These are phyloP conservation scores for Picea glauca DNA, from an alignment of 75 land plant species.

Conservation along the genomic window DNA sequence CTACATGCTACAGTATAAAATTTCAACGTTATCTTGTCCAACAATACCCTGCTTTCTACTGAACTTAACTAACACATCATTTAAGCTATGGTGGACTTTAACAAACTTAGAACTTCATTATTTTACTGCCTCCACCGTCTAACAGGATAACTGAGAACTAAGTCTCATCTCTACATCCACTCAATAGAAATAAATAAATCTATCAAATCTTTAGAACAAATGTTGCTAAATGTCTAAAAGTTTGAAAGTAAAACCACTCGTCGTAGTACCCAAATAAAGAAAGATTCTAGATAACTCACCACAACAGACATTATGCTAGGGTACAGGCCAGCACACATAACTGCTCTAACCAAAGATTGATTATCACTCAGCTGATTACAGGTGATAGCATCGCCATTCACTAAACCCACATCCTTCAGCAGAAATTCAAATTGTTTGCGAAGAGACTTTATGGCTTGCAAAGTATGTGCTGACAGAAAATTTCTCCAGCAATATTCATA, in stretches of 20 bases:
- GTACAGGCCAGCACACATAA: slow-evolving; percentile 90
- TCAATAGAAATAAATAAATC: not conserved
- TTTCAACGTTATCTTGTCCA: not conserved
- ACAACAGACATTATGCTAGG: slow-evolving; percentile 85
- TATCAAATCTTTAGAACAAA: not conserved
- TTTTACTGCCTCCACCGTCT: not conserved
- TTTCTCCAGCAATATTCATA: slow-evolving; percentile 78
- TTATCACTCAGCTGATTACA: slow-evolving; percentile 67
- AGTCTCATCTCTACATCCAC: not conserved
- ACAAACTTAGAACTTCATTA: not conserved
- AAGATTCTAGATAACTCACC: slow-evolving; percentile 31
- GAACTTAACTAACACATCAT: not conserved
- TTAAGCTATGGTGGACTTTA: not conserved
- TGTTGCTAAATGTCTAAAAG: not conserved
- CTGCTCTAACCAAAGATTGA: slow-evolving; percentile 61
- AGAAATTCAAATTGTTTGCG: slow-evolving; percentile 77
- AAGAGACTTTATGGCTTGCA: slow-evolving; percentile 82
- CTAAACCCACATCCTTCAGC: slow-evolving; percentile 69
- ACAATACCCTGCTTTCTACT: not conserved
- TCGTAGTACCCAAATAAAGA: too few species aligned
- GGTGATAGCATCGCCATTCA: slow-evolving; percentile 29
- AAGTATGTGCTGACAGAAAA: slow-evolving; percentile 75
- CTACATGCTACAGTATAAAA: not conserved
- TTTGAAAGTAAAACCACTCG: not conserved
- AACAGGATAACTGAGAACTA: not conserved